Base-by-base conservation (phyloP, 257 asterid species). In the Solanum virginianum region DNA sequence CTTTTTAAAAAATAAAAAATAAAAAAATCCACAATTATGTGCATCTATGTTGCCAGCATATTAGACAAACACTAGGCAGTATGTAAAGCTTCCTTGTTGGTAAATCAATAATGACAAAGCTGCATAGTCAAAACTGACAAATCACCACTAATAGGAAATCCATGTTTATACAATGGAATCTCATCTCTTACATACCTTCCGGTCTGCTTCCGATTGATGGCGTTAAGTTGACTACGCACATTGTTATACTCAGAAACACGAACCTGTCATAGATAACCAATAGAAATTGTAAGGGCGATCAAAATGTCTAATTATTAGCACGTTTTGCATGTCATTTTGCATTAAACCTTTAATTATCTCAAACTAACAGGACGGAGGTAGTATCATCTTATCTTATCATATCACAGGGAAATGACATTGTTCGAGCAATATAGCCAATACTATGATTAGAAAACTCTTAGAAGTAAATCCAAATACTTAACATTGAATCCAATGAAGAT, bases 201-300 rank as follows among this genome's bases (percentile, higher is more conserved):
- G 4, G 93, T 90, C 88, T 93, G 97, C 90, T 95, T 93, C 81
- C 97, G 86, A 83, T 92, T 94, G 71, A 93, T 94, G 88, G 94
- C 93, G 90, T 93, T 95, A 72, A 94, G 96, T 89, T 91, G 96
- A 89, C 98, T 95, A 57, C 95, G 94, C 86, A 95, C 95, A 84
- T 94, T 94, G 89, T 80, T 92, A 86, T 92, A 92, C 89, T 95
- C 99, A 86, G 99, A 88, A 86, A 94, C 93, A 71, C 97, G 99
- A 87, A 95, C 97, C 99, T 94, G 93, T 56, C 59, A 84, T 79
- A 84, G 53, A 86, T 85, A 86, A 89, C 85, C 81, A 83, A 89
- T 36, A 87, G 70, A 83, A 51, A 53, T 32, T 36, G 53, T 43
- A 83, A 32, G 43, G 12, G 26, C 24, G 4, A 63, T 20, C 65